These are phyloP conservation scores for Aureobasidium sp. DNA, from an alignment of 2,329 filamentous ascomycete species.

Conservation along the genomic window DNA sequence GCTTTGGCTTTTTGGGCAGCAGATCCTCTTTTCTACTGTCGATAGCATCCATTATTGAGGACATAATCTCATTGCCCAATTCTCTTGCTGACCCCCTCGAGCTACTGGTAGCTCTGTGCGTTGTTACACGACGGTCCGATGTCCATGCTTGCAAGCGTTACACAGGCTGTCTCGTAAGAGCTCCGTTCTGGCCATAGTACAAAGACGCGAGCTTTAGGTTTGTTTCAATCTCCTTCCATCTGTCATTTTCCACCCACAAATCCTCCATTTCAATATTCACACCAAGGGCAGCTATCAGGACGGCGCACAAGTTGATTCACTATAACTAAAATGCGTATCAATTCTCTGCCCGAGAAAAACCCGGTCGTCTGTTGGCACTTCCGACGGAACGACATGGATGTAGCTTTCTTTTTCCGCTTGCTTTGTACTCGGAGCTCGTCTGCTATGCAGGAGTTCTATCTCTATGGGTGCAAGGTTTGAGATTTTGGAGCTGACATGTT, in stretches of 20 bases:
- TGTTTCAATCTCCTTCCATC: neutral
- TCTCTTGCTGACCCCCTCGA: neutral
- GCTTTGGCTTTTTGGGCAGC: neutral
- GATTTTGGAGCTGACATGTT: neutral
- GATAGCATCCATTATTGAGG: conserved; percentile 10
- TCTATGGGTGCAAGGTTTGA: neutral
- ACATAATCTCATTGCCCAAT: conserved; percentile 1
- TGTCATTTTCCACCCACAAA: neutral
- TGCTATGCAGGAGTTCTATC: conserved; percentile 5
- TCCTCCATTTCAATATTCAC: neutral
- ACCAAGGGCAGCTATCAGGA: conserved; percentile 9
- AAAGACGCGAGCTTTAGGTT: neutral
- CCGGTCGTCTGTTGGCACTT: conserved; percentile 4
- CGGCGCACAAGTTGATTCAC: conserved; percentile 10
- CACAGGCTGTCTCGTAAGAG: too few relatives aligned
- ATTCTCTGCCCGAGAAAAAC: conserved; percentile 9
- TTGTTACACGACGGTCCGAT: neutral
- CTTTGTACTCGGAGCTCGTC: neutral
- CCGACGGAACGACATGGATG: conserved; percentile 2
- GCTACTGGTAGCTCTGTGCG: neutral
- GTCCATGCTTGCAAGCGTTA: neutral
- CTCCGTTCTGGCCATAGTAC: neutral
- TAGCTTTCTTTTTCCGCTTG: conserved; percentile 4
- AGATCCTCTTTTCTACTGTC: conserved; percentile 3
- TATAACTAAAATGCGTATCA: conserved; percentile 9